phyloP scores from a whole-genome alignment of 1,284 basidiomycete species.

The Tranzscheliella williamsii region DNA sequence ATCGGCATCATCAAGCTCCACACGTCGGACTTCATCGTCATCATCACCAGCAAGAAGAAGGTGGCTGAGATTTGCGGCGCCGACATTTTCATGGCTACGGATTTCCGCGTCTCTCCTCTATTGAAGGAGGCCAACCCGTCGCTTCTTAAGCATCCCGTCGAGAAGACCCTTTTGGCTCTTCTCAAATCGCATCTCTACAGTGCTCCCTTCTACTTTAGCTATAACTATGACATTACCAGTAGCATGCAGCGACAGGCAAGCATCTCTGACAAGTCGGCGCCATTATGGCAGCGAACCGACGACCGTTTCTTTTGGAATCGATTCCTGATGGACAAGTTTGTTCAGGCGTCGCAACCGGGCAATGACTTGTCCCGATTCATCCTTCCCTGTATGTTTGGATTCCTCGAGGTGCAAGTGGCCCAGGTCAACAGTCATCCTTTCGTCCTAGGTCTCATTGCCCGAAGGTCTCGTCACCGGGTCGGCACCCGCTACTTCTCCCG shows the following conservation, averaged over 20 bases:
- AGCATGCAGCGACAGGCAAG: slow-evolving; percentile 81
- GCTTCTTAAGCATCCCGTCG: slow-evolving; percentile 74
- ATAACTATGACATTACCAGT: slow-evolving; percentile 86
- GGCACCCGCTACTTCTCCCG: slow-evolving; percentile 97
- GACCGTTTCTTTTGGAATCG: slow-evolving; percentile 99
- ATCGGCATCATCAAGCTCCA: slow-evolving; percentile 54
- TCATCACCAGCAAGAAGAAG: slow-evolving; percentile 81
- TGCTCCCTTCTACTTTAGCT: slow-evolving; percentile 85
- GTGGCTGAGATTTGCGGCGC: slow-evolving; percentile 79
- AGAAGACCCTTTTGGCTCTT: slow-evolving; percentile 82
- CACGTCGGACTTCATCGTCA: slow-evolving; percentile 77
- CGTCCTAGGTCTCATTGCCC: slow-evolving; percentile 84
- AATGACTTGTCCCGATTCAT: slow-evolving; percentile 80
- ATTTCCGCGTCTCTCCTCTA: slow-evolving; percentile 88
- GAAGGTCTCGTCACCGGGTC: slow-evolving; percentile 88
- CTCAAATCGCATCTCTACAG: slow-evolving; percentile 81
- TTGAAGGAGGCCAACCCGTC: slow-evolving; percentile 69
- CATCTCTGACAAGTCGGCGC: slow-evolving; percentile 64
- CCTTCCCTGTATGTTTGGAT: slow-evolving; percentile 68
- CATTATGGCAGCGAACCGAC: slow-evolving; percentile 76
- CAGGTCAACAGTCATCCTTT: slow-evolving; percentile 79
- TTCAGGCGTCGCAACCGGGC: slow-evolving; percentile 21
- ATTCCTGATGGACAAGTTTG: slow-evolving; percentile 63
- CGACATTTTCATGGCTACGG: slow-evolving; percentile 84
- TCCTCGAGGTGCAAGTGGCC: slow-evolving; percentile 81